Conservation (phyloP, 345 rosid genomes). For the Lepidium africanum region DNA sequence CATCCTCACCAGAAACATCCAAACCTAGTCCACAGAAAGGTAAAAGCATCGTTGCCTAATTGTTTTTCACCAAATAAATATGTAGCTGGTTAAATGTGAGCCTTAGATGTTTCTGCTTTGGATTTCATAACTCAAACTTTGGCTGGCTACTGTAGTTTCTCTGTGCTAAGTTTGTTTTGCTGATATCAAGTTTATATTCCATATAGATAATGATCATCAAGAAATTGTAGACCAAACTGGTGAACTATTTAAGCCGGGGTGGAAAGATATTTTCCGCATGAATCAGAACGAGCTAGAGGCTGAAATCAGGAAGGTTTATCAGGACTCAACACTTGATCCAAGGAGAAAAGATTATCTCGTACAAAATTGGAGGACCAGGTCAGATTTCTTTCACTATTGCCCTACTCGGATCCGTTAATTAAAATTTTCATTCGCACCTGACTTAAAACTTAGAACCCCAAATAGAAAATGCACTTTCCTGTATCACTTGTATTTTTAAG, state of each 20-base stretch:
- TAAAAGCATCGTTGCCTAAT: constrained; percentile 16
- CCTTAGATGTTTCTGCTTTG: neutral
- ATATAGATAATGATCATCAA: constrained; percentile 42
- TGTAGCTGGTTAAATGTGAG: neutral
- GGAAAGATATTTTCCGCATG: constrained; percentile 94
- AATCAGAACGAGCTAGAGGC: constrained; percentile 89
- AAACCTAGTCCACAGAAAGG: constrained; percentile 46
- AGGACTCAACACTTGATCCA: constrained; percentile 86
- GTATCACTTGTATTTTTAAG: neutral
- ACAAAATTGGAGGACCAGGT: constrained; percentile 87
- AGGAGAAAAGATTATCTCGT: constrained; percentile 80
- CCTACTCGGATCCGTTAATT: constrained; percentile 22
- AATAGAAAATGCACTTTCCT: neutral
- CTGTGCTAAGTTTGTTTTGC: constrained; percentile 10
- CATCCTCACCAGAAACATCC: constrained; percentile 40
- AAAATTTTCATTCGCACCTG: neutral
- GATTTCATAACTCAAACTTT: constrained; percentile 8
- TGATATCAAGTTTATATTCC: constrained; percentile 15
- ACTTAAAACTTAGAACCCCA: neutral
- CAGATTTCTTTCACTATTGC: constrained; percentile 36
- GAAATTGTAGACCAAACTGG: constrained; percentile 61
- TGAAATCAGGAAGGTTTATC: constrained; percentile 80
- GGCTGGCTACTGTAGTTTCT: neutral
- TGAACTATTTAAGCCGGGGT: constrained; percentile 88
- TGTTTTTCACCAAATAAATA: constrained; percentile 1